Evolutionary conservation across 139 green algal genomes (phyloP).

Genomic region (Volvox africanus): DNA sequence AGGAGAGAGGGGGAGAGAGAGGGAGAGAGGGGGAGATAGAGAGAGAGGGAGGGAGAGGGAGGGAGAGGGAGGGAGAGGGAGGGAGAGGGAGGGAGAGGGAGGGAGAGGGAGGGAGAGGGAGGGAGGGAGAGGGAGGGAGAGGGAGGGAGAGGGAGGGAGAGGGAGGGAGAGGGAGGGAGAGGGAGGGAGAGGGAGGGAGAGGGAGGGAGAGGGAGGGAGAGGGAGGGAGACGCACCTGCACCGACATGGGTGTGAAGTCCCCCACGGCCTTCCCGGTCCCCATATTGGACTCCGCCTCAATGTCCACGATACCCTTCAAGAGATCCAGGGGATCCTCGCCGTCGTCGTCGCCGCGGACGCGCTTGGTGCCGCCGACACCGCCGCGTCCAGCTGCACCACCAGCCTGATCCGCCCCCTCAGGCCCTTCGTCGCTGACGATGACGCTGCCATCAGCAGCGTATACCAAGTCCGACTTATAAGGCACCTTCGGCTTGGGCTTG

Average conservation of each 20-base stretch:
- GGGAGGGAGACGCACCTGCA: background rate
- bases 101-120: background rate
- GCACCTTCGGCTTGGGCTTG: background rate
- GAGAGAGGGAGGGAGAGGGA: background rate
- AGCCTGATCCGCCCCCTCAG: background rate
- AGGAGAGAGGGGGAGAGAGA: background rate
- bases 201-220: background rate
- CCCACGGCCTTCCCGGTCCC: background rate
- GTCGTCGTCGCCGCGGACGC: conserved; percentile 27
- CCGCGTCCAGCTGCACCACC: background rate
- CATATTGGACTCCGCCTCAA: conserved; percentile 14
- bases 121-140: background rate
- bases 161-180: background rate
- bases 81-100: background rate
- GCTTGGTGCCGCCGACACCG: background rate
- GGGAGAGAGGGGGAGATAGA: background rate
- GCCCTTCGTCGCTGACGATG: conserved; percentile 31
- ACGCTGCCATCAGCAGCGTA: conserved; percentile 29
- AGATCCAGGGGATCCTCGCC: conserved; percentile 4
- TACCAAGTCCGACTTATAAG: conserved; percentile 20
- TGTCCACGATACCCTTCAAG: conserved; percentile 34
- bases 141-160: background rate
- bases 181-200: background rate
- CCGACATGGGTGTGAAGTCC: conserved; percentile 38
- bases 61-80: background rate